These are phyloP conservation scores for Nemania sp. DNA, from an alignment of 2,329 filamentous ascomycete genomes.

Conservation along the genomic window DNA sequence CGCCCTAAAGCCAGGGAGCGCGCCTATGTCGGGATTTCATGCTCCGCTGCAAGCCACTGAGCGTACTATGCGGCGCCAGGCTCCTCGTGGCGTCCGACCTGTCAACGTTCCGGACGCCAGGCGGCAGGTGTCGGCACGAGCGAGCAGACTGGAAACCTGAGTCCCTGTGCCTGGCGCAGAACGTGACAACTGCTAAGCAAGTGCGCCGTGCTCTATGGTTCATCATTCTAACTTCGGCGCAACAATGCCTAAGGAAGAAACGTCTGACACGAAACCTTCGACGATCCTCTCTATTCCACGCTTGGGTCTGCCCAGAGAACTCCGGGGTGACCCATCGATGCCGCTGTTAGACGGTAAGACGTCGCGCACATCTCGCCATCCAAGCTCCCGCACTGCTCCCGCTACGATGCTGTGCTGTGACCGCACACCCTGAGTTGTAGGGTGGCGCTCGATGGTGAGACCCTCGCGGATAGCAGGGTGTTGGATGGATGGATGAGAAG, in stretches of 20 bases:
- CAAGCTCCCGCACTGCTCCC: slow-evolving; percentile 73
- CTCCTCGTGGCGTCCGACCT: too few species aligned
- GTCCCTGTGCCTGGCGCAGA: too few species aligned
- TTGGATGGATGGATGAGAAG: slow-evolving; percentile 64
- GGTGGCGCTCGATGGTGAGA: slow-evolving; percentile 66
- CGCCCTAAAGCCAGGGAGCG: slow-evolving; percentile 22
- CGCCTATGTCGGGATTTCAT: slow-evolving; percentile 33
- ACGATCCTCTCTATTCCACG: slow-evolving; percentile 77
- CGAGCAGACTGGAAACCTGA: too few species aligned
- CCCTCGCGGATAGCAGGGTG: slow-evolving; percentile 62
- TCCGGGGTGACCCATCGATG: slow-evolving; percentile 46
- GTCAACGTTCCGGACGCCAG: slow-evolving; percentile 73
- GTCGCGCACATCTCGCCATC: slow-evolving; percentile 48
- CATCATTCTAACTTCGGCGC: slow-evolving; percentile 80
- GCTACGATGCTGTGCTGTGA: slow-evolving; percentile 67
- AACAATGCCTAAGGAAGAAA: slow-evolving; percentile 66
- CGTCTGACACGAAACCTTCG: slow-evolving; percentile 67
- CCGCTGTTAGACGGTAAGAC: slow-evolving; percentile 51
- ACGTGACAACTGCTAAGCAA: too few species aligned
- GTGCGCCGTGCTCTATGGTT: slow-evolving; percentile 79
- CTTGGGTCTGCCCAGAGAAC: slow-evolving; percentile 64
- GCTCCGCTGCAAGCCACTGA: slow-evolving; percentile 48
- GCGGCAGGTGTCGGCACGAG: slow-evolving; percentile 69
- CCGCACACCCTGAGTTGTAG: slow-evolving; percentile 87
- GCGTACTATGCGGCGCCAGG: slow-evolving; percentile 63